These are phyloP conservation scores for Aspergillus biplanus DNA, from an alignment of 495 filamentous ascomycete species.

Conservation along the genomic window DNA sequence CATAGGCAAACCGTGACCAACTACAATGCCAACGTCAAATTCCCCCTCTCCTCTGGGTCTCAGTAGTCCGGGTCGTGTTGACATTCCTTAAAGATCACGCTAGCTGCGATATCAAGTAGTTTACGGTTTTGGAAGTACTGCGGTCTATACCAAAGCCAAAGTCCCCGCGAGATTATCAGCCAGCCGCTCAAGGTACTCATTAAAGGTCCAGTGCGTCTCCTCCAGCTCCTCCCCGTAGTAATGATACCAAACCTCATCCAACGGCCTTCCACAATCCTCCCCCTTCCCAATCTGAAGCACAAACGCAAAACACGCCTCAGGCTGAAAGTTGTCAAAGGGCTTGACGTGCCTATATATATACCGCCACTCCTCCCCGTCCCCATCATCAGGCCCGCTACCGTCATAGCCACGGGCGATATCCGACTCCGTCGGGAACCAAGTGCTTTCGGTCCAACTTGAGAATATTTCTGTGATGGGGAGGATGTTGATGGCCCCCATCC, in stretches of 20 bases:
- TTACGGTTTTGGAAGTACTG: not conserved
- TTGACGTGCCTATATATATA: not conserved
- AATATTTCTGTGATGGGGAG: not conserved
- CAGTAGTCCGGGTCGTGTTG: not conserved
- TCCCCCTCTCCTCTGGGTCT: too few species aligned
- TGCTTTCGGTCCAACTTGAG: not conserved
- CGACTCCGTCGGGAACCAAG: not conserved
- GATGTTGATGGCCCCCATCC: not conserved
- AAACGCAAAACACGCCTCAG: not conserved
- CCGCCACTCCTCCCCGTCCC: not conserved
- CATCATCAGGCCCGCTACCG: not conserved
- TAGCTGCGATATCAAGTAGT: not conserved
- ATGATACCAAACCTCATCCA: not conserved
- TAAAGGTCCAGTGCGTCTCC: not conserved
- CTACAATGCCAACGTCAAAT: too few species aligned
- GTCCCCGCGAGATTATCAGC: not conserved
- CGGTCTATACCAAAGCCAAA: constrained; percentile 1
- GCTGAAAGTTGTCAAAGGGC: not conserved
- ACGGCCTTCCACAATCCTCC: not conserved
- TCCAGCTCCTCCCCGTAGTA: not conserved
- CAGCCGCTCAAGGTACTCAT: not conserved
- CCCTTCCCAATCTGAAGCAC: not conserved
- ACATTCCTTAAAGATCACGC: not conserved
- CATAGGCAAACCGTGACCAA: too few species aligned
- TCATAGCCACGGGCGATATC: not conserved